Percentiles rank a stretch among this genome's conserved stretches.
Evolutionary conservation across 2,329 filamentous ascomycete genomes (phyloP).

Genomic region (Penicillium sp.): DNA sequence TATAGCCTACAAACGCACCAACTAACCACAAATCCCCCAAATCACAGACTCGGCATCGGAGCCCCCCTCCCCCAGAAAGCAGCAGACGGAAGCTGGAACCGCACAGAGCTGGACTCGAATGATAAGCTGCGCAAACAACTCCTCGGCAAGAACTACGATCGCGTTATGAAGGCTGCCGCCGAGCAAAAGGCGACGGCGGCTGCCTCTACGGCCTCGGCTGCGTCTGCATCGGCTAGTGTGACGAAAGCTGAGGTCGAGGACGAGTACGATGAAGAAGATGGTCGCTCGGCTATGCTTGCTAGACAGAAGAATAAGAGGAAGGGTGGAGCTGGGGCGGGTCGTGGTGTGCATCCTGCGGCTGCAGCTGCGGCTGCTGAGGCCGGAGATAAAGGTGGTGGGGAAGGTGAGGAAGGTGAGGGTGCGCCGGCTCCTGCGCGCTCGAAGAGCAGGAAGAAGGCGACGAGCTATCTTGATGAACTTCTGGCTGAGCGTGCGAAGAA

Average conservation of each 20-base stretch:
- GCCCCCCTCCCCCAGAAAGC: constrained; percentile 44
- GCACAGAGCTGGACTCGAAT: constrained; percentile 41
- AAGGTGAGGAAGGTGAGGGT: constrained; percentile 5
- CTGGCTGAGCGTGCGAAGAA: constrained; percentile 48
- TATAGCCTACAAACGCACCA: not conserved
- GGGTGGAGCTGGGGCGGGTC: not conserved
- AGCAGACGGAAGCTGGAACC: constrained; percentile 40
- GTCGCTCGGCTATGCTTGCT: constrained; percentile 41
- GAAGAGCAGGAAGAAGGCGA: constrained; percentile 40
- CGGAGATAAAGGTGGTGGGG: constrained; percentile 1
- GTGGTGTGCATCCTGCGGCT: constrained; percentile 2
- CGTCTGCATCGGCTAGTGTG: not conserved
- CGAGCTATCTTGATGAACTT: constrained; percentile 56
- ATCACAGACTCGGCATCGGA: constrained; percentile 47
- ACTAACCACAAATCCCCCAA: not conserved
- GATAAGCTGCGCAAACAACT: constrained; percentile 47
- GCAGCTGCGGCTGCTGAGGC: not conserved
- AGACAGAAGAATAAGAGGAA: constrained; percentile 26
- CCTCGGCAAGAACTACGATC: constrained; percentile 43
- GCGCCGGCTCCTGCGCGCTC: constrained; percentile 11
- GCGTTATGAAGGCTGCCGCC: constrained; percentile 36
- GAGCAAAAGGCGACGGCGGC: constrained; percentile 4
- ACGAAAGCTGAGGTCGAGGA: constrained; percentile 15
- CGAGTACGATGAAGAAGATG: constrained; percentile 43
- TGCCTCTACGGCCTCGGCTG: constrained; percentile 27